Evolutionary conservation across 1,284 basidiomycete genomes (phyloP).

Genomic region (Rhodotorula sp.): DNA sequence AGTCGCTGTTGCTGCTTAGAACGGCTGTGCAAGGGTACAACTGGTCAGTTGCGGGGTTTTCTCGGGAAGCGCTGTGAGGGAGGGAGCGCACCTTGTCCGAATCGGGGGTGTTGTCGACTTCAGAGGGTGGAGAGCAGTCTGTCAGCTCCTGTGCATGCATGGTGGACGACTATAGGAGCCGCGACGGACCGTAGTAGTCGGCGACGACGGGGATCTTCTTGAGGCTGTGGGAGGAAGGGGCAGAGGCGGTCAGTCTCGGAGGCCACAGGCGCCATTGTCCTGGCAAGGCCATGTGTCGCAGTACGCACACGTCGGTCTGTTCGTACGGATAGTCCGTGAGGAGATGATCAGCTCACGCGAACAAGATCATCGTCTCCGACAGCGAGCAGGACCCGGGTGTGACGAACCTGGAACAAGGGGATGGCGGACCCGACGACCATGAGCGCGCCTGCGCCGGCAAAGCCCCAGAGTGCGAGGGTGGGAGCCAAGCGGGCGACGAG

Average conservation of each 20-base stretch:
- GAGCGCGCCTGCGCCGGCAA: constrained; percentile 29
- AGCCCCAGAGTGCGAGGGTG: constrained; percentile 34
- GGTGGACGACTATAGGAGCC: no score
- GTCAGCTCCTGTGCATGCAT: background rate
- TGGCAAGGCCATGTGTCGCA: no score
- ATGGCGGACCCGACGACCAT: constrained; percentile 22
- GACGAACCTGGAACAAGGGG: constrained; percentile 36
- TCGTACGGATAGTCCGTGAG: background rate
- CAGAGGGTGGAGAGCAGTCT: background rate
- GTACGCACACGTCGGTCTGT: background rate
- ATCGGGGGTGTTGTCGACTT: constrained; percentile 21
- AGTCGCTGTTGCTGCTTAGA: constrained; percentile 4
- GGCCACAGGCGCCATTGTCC: background rate
- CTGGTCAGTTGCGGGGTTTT: background rate
- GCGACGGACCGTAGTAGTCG: constrained; percentile 5
- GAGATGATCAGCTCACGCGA: background rate
- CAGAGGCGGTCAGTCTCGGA: background rate
- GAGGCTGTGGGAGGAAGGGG: background rate
- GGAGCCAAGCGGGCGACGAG: constrained; percentile 16
- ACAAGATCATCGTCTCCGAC: background rate
- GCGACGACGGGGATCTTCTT: constrained; percentile 1
- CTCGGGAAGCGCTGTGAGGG: background rate
- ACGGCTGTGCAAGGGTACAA: background rate
- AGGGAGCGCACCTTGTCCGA: constrained; percentile 22
- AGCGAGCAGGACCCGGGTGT: background rate